These are phyloP conservation scores for Lactarius pseudohatsudake DNA, from an alignment of 768 basidiomycete species.

Conservation along the genomic window DNA sequence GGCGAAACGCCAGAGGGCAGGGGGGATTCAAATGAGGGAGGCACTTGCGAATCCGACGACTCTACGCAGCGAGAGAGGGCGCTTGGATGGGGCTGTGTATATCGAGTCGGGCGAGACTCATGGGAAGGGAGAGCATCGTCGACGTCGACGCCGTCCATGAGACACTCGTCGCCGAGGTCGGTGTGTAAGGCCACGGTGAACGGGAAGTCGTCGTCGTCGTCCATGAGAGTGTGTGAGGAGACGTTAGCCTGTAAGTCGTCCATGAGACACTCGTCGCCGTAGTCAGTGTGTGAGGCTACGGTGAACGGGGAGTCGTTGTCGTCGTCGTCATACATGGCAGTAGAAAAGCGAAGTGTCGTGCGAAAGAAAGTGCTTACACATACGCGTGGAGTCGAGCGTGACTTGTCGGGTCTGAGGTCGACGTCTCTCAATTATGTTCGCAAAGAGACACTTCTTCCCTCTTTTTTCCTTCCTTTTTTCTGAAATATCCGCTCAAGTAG, in stretches of 20 bases:
- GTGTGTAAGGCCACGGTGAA: neutral
- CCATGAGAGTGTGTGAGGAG: too few relatives aligned
- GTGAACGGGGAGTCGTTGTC: neutral
- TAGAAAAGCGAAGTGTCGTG: neutral
- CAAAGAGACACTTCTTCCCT: neutral
- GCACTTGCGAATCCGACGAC: neutral
- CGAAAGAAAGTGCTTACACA: neutral
- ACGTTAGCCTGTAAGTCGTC: neutral
- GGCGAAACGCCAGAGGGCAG: neutral
- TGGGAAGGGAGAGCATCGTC: neutral
- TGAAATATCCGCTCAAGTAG: conserved; percentile 20
- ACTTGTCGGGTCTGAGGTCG: neutral
- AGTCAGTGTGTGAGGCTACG: neutral
- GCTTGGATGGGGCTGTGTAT: neutral
- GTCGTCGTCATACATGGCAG: neutral
- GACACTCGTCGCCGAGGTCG: neutral
- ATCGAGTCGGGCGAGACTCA: neutral
- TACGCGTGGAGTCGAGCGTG: neutral
- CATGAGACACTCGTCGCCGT: neutral
- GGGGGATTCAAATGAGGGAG: neutral
- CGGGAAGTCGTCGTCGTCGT: too few relatives aligned
- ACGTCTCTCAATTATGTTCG: neutral
- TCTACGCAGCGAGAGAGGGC: neutral
- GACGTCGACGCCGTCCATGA: neutral
- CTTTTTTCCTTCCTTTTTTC: conserved; percentile 28